Evolutionary conservation across 441 rosid species (phyloP).

Genomic region (Adansonia gregorii): DNA sequence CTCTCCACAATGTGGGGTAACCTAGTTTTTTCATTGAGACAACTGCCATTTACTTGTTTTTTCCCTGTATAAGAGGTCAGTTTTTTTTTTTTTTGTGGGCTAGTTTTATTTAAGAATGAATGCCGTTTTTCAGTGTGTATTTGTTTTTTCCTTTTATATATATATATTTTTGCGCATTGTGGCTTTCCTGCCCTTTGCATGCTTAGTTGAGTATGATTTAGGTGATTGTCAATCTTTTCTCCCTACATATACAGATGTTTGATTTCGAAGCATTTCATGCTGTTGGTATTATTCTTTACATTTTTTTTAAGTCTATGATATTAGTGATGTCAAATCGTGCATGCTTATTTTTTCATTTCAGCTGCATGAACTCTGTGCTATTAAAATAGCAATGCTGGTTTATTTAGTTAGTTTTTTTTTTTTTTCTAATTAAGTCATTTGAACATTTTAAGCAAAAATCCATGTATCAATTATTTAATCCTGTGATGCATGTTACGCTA

Average conservation of each 20-base stretch:
- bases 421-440: neutral
- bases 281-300: neutral
- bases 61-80: slow-evolving; percentile 30
- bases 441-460: neutral
- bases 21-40: slow-evolving; percentile 26
- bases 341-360: neutral
- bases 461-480: neutral
- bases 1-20: slow-evolving; percentile 36
- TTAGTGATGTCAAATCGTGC: neutral
- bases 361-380: neutral
- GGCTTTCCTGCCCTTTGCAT: slow-evolving; percentile 18
- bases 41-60: slow-evolving; percentile 25
- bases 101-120: slow-evolving; percentile 17
- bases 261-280: neutral
- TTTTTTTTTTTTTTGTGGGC: slow-evolving; percentile 32
- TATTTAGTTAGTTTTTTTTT: neutral
- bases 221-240: neutral
- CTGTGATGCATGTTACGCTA: neutral
- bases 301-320: neutral
- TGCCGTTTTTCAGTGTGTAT: neutral
- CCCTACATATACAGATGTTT: neutral
- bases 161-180: neutral
- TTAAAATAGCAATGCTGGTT: neutral
- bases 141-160: neutral
- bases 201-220: slow-evolving; percentile 20